Conservation (phyloP, 148 eudicot genomes). For the Polygonum maritimum region DNA sequence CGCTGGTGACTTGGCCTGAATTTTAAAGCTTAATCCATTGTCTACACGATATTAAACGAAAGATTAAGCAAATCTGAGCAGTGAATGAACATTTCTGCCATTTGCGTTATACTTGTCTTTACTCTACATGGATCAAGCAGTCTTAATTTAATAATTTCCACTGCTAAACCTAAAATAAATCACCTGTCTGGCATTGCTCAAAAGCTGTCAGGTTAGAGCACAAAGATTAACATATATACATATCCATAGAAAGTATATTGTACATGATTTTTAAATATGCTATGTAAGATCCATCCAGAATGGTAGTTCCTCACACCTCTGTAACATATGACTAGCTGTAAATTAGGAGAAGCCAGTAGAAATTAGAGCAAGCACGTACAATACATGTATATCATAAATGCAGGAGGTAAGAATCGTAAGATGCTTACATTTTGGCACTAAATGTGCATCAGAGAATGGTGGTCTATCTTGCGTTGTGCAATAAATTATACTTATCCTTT, state of each 20-base stretch:
- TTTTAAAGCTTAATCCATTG: background rate
- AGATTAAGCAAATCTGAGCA: background rate
- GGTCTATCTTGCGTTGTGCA: background rate
- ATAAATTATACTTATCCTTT: background rate
- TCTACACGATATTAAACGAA: too few species aligned
- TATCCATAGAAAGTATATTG: too few species aligned
- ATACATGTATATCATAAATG: background rate
- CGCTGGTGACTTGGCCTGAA: background rate
- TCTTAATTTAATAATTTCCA: background rate
- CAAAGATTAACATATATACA: too few species aligned
- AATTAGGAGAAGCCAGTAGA: background rate
- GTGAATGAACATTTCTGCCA: background rate
- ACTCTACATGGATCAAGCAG: background rate
- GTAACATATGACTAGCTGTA: background rate
- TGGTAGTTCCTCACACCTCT: background rate
- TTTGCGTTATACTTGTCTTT: background rate
- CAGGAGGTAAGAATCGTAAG: background rate
- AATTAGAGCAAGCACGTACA: background rate
- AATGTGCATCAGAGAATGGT: background rate
- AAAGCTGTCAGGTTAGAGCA: too few species aligned
- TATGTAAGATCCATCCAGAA: background rate
- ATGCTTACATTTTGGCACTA: background rate
- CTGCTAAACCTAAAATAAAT: too few species aligned
- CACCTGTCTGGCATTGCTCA: too few species aligned
- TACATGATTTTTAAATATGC: too few species aligned